Evolutionary conservation across 2,329 filamentous ascomycete species (phyloP).

Genomic region (Xylariaceae sp.): DNA sequence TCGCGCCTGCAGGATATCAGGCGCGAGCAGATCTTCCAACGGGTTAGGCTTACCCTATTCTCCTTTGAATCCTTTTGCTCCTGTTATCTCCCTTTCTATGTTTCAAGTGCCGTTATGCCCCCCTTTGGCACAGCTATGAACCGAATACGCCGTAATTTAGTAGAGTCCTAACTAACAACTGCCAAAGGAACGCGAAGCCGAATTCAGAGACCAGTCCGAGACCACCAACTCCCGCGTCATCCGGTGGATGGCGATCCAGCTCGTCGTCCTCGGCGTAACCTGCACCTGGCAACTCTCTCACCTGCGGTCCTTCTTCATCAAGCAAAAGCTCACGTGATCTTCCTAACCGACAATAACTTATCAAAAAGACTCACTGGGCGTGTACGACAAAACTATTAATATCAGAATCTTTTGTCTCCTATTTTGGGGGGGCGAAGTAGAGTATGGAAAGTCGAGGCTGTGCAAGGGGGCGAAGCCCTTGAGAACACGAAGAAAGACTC

Average conservation of each 20-base stretch:
- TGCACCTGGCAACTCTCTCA: conserved; percentile 98
- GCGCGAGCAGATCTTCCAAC: conserved; percentile 92
- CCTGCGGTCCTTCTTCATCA: conserved; percentile 96
- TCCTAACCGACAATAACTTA: neutral
- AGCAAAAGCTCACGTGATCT: conserved; percentile 93
- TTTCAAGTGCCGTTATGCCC: neutral
- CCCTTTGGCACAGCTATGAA: neutral
- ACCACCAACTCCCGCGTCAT: conserved; percentile 86
- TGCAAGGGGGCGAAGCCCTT: neutral
- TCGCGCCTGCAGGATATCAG: conserved; percentile 79
- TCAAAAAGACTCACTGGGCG: neutral
- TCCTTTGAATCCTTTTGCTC: neutral
- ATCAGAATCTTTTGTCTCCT: too few relatives aligned
- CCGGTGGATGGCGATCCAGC: conserved; percentile 88
- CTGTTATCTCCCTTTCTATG: neutral
- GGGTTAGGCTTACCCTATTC: conserved; percentile 49
- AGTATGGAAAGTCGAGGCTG: neutral
- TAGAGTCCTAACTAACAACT: too few relatives aligned
- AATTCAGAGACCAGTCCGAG: conserved; percentile 97
- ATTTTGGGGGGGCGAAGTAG: neutral
- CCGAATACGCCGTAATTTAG: neutral
- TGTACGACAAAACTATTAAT: neutral
- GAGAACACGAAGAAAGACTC: too few relatives aligned
- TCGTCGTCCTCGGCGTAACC: conserved; percentile 75
- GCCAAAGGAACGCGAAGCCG: conserved; percentile 82